Evolutionary conservation across 2,329 filamentous ascomycete genomes (phyloP), one percentile per base, ranked within the genome.

Genomic region (Trichoderma lentiforme): DNA sequence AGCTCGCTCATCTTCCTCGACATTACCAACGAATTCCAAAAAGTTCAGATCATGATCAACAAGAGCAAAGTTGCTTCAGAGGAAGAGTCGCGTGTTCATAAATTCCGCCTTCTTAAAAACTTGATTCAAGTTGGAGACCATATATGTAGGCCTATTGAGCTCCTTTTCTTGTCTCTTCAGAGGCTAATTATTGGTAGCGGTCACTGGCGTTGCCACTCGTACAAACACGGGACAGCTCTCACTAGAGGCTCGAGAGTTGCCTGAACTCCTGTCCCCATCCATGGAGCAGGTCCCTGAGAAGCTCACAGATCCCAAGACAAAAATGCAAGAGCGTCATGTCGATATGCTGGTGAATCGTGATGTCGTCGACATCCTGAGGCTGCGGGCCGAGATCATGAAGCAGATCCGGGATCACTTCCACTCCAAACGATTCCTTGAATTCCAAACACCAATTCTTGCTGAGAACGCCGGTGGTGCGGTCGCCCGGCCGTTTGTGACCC

Each of bases 371-470:
- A 89, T 90, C 1, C 83, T 98, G 65, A 88, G 91, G 36, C 85
- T 96, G 28, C 90, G 95, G 43, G 91, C 94, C 0, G 84, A 89
- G 47, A 88, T 98, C 73, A 90, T 94, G 74, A 90, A 91, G 72
- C 88, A 89, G 75, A 86, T 98, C 74, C 90, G 94, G 43, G 86
- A 89, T 66, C 93, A 92, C 79, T 89, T 98, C 70, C 85, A 93
- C 73, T 85, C 89, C 9, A 86, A 88, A 60, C 87, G 88, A 6
- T 98, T 98, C 78, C 84, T 94, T 69, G 95, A 98, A 82, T 94
- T 98, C 61, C 93, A 92, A 76, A 99, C 96, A 0, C 96, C 96
- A 0, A 93, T 98, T 71, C 86, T 99, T 67, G 91, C 93, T 8
- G 89, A 91, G 61, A 88, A 90, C 64, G 94, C 95, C 2, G 92